Evolutionary conservation across 345 rosid genomes (phyloP).

Genomic region (Pelargonium nanum): DNA sequence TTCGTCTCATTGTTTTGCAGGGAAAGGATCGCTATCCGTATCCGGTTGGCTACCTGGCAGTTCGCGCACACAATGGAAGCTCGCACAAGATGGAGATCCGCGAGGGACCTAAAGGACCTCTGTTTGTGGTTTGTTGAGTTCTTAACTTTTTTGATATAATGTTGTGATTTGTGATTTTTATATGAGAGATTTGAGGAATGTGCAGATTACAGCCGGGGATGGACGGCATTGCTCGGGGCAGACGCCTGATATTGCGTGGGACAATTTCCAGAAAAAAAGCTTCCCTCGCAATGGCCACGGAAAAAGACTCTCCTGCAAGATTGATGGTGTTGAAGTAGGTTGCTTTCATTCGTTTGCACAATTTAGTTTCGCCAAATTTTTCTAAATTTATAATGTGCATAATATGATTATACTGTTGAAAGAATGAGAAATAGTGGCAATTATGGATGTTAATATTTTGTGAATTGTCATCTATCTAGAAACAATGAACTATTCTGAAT

Average conservation of each 20-base stretch:
- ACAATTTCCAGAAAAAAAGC: conserved; percentile 61
- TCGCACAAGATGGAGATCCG: conserved; percentile 52
- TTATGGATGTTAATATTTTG: not conserved
- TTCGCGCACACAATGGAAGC: conserved; percentile 49
- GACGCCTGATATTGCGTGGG: conserved; percentile 82
- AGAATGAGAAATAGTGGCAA: too few relatives aligned
- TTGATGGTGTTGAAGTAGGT: conserved; percentile 64
- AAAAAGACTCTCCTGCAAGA: conserved; percentile 68
- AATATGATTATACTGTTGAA: too few relatives aligned
- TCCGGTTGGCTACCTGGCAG: conserved; percentile 75
- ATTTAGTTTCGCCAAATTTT: not conserved
- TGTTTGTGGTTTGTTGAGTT: conserved; percentile 51
- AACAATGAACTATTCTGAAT: not conserved
- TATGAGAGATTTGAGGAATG: not conserved
- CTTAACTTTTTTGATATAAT: conserved; percentile 4
- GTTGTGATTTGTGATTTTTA: not conserved
- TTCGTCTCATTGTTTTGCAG: conserved; percentile 22
- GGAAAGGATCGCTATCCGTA: conserved; percentile 91
- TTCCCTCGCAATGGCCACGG: conserved; percentile 52
- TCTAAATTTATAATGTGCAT: too few relatives aligned
- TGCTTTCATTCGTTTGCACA: conserved; percentile 2
- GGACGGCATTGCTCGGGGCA: conserved; percentile 58
- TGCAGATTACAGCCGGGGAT: conserved; percentile 54
- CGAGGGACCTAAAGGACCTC: conserved; percentile 77
- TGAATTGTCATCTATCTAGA: not conserved